Evolutionary conservation across 2,329 filamentous ascomycete genomes (phyloP).

Genomic region (Fonsecaea nubica): DNA sequence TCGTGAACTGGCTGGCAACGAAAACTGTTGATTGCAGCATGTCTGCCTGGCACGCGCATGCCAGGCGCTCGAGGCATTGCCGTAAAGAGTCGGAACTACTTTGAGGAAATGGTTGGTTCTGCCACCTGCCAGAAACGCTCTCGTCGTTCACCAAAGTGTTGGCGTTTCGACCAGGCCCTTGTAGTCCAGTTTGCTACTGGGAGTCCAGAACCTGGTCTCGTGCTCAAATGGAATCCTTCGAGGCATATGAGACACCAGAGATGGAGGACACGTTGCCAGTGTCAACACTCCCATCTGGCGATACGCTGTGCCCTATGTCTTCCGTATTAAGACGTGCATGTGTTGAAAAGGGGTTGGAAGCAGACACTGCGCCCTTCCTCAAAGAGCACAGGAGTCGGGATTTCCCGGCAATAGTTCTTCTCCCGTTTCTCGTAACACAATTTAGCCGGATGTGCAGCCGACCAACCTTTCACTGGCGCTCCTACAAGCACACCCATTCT

Average conservation of each 20-base stretch:
- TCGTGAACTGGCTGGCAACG: background rate
- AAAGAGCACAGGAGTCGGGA: background rate
- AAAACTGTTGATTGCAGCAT: slow-evolving; percentile 1
- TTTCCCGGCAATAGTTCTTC: slow-evolving; percentile 1
- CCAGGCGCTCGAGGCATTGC: background rate
- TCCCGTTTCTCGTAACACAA: background rate
- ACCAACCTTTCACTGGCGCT: background rate
- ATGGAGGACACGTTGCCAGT: slow-evolving; percentile 3
- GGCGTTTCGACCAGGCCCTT: background rate
- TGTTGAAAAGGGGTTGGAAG: slow-evolving; percentile 12
- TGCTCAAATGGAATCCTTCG: slow-evolving; percentile 4
- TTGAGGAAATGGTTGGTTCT: slow-evolving; percentile 4
- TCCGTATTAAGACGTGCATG: slow-evolving; percentile 3
- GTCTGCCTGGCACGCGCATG: background rate
- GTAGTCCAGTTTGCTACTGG: background rate
- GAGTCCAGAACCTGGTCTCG: background rate
- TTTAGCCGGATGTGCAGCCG: background rate
- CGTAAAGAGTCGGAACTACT: slow-evolving; percentile 2
- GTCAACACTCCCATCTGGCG: slow-evolving; percentile 5
- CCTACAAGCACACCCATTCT: background rate
- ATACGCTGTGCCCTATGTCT: slow-evolving; percentile 14
- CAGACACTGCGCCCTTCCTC: background rate
- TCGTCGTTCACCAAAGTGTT: background rate
- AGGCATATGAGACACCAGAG: background rate
- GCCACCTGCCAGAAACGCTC: slow-evolving; percentile 2